Evolutionary conservation across 805 yeast species (phyloP).

Genomic region (Candida insectorum): DNA sequence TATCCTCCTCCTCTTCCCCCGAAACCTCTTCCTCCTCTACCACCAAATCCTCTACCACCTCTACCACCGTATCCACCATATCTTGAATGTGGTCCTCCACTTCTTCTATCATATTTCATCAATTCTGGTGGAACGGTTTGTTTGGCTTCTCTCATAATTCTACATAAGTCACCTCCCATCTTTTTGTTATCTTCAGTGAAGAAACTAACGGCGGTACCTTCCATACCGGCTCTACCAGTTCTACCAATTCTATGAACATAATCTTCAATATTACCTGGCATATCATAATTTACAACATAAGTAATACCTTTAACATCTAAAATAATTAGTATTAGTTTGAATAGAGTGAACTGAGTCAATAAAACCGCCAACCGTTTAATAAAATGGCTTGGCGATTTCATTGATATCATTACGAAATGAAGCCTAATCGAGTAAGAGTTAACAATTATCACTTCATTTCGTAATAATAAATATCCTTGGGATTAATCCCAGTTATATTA

Average conservation of each 20-base stretch:
- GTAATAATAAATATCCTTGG: too few species aligned
- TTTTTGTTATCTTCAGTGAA: constrained; percentile 85
- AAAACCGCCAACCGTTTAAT: too few species aligned
- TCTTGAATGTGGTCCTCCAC: constrained; percentile 59
- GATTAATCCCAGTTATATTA: too few species aligned
- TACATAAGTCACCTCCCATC: constrained; percentile 86
- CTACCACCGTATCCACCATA: constrained; percentile 56
- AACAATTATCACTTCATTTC: too few species aligned
- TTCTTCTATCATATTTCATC: constrained; percentile 59
- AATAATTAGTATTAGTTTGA: constrained; percentile 3
- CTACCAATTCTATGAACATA: constrained; percentile 98
- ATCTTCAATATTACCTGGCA: constrained; percentile 98
- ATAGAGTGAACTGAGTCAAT: too few species aligned
- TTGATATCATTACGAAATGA: too few species aligned
- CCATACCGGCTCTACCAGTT: constrained; percentile 98
- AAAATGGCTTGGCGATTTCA: too few species aligned
- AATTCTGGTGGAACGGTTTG: constrained; percentile 84
- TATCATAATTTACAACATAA: constrained; percentile 89
- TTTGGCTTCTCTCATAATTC: constrained; percentile 92
- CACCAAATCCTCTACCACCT: constrained; percentile 49
- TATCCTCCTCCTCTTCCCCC: constrained; percentile 43
- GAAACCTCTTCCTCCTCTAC: constrained; percentile 54
- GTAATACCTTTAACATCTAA: constrained; percentile 97
- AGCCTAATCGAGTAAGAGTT: too few species aligned
- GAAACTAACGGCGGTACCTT: constrained; percentile 92